These are phyloP conservation scores for Fusarium poae DNA, from an alignment of 2,329 filamentous ascomycete genomes.

Conservation along the genomic window DNA sequence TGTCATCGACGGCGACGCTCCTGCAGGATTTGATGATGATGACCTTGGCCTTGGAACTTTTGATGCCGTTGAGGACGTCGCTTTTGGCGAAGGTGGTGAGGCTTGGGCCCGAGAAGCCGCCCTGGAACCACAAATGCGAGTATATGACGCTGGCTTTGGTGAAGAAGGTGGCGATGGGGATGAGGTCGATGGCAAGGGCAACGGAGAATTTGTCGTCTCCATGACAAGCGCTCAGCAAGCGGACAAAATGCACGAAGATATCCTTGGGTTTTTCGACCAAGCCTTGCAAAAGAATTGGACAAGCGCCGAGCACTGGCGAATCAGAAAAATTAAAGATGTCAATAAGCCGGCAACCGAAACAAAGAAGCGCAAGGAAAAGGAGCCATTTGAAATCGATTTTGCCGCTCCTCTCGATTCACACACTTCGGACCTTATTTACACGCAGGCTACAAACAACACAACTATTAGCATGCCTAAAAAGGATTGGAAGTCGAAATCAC, in stretches of 20 bases:
- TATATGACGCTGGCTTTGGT: constrained; percentile 75
- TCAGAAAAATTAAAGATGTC: constrained; percentile 87
- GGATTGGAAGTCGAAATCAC: constrained; percentile 93
- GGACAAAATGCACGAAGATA: constrained; percentile 87
- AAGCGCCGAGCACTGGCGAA: constrained; percentile 98
- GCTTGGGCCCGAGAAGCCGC: constrained; percentile 94
- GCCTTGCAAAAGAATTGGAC: constrained; percentile 97
- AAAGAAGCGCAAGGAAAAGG: constrained; percentile 90
- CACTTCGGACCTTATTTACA: constrained; percentile 83
- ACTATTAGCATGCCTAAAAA: constrained; percentile 90
- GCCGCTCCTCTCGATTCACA: constrained; percentile 77
- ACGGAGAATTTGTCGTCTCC: constrained; percentile 82
- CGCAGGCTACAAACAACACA: constrained; percentile 81
- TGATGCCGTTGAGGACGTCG: constrained; percentile 77
- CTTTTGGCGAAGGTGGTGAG: constrained; percentile 96
- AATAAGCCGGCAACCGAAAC: constrained; percentile 72
- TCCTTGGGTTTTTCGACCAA: constrained; percentile 98
- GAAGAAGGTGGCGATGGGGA: constrained; percentile 62
- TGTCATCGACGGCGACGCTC: constrained; percentile 88
- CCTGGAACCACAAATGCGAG: constrained; percentile 85
- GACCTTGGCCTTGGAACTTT: constrained; percentile 80
- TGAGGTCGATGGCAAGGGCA: constrained; percentile 68
- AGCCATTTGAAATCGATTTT: constrained; percentile 96
- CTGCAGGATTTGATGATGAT: constrained; percentile 78
- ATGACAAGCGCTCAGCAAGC: constrained; percentile 75